Conservation (phyloP, 2,329 filamentous ascomycete species). For the Ascochyta pisi region DNA sequence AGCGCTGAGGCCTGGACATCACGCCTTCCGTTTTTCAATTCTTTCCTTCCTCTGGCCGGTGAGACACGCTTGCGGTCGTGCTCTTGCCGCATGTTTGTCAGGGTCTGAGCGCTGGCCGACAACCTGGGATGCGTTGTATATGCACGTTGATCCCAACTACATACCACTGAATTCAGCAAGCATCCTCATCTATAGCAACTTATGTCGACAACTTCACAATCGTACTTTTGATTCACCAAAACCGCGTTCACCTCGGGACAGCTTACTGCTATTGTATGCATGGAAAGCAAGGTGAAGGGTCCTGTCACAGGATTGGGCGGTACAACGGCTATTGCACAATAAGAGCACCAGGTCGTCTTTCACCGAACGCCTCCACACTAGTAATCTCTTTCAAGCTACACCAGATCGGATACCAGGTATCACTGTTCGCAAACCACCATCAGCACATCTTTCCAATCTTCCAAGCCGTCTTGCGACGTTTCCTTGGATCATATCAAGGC, state of each 20-base stretch:
- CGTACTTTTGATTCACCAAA: background rate
- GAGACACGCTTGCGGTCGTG: background rate
- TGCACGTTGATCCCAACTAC: constrained; percentile 6
- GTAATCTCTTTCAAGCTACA: background rate
- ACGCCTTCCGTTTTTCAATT: background rate
- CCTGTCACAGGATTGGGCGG: too few relatives aligned
- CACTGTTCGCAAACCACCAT: background rate
- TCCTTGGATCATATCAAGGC: background rate
- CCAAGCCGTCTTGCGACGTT: background rate
- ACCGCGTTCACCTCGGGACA: background rate
- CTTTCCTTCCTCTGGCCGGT: background rate
- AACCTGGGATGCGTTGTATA: constrained; percentile 2
- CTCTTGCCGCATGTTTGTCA: background rate
- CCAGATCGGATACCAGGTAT: background rate
- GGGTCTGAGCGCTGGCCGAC: constrained; percentile 9
- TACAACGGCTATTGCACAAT: background rate
- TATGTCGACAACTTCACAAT: background rate
- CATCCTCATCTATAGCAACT: background rate
- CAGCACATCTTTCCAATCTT: too few relatives aligned
- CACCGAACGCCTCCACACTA: background rate
- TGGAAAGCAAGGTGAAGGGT: constrained; percentile 2
- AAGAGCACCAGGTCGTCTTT: background rate
- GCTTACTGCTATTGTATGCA: background rate
- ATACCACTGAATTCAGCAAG: constrained; percentile 14
- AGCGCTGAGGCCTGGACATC: constrained; percentile 26